These are phyloP conservation scores for Cadophora gregata DNA, from an alignment of 2,329 filamentous ascomycete species.

Conservation along the genomic window DNA sequence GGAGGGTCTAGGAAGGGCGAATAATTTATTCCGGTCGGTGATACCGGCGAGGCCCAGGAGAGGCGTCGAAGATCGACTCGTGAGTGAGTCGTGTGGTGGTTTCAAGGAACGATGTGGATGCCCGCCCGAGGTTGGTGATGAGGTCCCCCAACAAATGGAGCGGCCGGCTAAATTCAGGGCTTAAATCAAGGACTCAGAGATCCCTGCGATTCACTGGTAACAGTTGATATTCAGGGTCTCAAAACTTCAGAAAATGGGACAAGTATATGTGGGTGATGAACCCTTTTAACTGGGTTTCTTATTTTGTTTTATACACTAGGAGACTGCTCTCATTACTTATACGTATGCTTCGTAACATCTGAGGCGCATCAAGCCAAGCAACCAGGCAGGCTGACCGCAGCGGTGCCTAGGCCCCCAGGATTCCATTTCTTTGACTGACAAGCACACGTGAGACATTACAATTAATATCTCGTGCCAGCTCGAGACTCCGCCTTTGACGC, in stretches of 20 bases:
- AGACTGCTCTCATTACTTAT: conserved; percentile 6
- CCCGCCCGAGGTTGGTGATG: not conserved
- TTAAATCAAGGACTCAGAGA: not conserved
- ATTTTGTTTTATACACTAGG: conserved; percentile 1
- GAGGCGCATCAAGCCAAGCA: conserved; percentile 16
- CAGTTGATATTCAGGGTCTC: not conserved
- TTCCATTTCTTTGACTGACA: not conserved
- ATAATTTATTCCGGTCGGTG: not conserved
- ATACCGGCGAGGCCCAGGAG: conserved; percentile 8
- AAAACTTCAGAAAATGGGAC: not conserved
- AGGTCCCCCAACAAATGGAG: conserved; percentile 11
- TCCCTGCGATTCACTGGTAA: not conserved
- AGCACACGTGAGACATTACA: conserved; percentile 13
- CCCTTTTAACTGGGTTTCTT: not conserved
- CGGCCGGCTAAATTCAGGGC: conserved; percentile 6
- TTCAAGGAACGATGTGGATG: not conserved
- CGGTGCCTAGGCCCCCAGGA: not conserved
- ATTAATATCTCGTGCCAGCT: not conserved
- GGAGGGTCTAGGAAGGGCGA: conserved; percentile 6
- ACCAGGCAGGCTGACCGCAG: conserved; percentile 9
- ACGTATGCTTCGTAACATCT: conserved; percentile 8
- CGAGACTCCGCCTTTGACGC: conserved; percentile 12
- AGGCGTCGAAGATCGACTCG: not conserved
- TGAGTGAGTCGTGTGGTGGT: conserved; percentile 16
- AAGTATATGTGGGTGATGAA: too few relatives aligned